Evolutionary conservation across 2,329 filamentous ascomycete species (phyloP).

Genomic region (Alternaria longipes): DNA sequence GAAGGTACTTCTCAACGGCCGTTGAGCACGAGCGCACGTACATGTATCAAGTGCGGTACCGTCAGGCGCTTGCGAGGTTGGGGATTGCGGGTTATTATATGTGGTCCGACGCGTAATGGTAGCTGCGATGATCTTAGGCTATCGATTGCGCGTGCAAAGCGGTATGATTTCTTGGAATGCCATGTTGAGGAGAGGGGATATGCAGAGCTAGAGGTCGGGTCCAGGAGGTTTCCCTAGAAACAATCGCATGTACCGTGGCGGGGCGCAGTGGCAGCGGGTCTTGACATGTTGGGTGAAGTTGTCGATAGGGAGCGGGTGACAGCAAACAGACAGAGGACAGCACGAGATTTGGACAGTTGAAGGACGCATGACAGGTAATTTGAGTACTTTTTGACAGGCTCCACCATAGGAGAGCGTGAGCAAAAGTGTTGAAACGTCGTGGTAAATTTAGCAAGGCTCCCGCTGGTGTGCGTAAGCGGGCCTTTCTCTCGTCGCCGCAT

Average conservation of each 20-base stretch:
- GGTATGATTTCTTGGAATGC: not conserved
- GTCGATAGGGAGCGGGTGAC: conserved; percentile 1
- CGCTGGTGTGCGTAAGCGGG: conserved; percentile 33
- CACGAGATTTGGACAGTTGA: not conserved
- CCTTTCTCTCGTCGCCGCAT: conserved; percentile 28
- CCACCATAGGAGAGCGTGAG: conserved; percentile 20
- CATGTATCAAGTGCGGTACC: conserved; percentile 1
- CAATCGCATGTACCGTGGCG: not conserved
- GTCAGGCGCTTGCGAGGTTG: conserved; percentile 4
- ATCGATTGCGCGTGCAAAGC: conserved; percentile 11
- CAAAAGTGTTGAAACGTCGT: conserved; percentile 30
- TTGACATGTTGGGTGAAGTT: not conserved
- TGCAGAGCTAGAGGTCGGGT: conserved; percentile 10
- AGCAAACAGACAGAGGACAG: not conserved
- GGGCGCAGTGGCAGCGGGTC: not conserved
- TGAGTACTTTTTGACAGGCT: conserved; percentile 13
- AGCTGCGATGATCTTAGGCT: conserved; percentile 8
- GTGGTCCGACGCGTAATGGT: conserved; percentile 45
- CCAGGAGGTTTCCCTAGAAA: conserved; percentile 18
- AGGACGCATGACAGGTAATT: conserved; percentile 14
- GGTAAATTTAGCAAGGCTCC: conserved; percentile 38
- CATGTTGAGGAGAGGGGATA: conserved; percentile 4
- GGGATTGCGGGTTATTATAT: conserved; percentile 29
- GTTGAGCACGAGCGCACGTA: conserved; percentile 3
- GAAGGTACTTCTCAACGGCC: conserved; percentile 6